Percentiles rank a stretch among this genome's conserved stretches.
These are phyloP conservation scores for Lyophyllum decastes DNA, from an alignment of 768 basidiomycete species.

Conservation along the genomic window DNA sequence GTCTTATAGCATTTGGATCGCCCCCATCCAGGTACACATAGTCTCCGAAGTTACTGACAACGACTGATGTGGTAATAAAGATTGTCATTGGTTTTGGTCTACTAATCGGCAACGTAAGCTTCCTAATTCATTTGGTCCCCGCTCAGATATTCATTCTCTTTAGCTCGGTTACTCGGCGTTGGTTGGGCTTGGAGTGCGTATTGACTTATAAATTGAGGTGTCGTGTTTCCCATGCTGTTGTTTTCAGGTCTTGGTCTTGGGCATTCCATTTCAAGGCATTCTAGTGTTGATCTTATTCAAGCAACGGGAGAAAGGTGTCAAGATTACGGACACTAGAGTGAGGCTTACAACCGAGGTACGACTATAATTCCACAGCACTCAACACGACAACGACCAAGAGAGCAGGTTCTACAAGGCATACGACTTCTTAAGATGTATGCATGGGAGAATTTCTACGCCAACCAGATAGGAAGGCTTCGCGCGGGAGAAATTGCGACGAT, in stretches of 20 bases:
- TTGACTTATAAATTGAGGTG: background rate
- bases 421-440: slow-evolving; percentile 66
- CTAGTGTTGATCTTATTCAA: slow-evolving; percentile 54
- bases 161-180: slow-evolving; percentile 71
- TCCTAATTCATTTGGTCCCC: background rate
- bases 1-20: slow-evolving; percentile 51
- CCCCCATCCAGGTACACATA: slow-evolving; percentile 52
- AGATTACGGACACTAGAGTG: slow-evolving; percentile 68
- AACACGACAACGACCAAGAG: background rate
- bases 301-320: slow-evolving; percentile 56
- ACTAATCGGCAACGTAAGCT: slow-evolving; percentile 57
- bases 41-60: background rate
- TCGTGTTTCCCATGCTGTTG: background rate
- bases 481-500: slow-evolving; percentile 40
- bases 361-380: background rate
- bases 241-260: slow-evolving; percentile 48
- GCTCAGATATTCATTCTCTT: background rate
- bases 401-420: slow-evolving; percentile 62
- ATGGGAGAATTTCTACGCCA: slow-evolving; percentile 54
- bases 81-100: slow-evolving; percentile 62
- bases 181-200: slow-evolving; percentile 53
- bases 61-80: slow-evolving; percentile 20
- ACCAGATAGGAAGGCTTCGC: slow-evolving; percentile 41
- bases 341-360: slow-evolving; percentile 60
- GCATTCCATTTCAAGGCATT: slow-evolving; percentile 58